These are phyloP conservation scores for Creolimax fragrantissima DNA, from an alignment of 78 protist species.

Conservation along the genomic window DNA sequence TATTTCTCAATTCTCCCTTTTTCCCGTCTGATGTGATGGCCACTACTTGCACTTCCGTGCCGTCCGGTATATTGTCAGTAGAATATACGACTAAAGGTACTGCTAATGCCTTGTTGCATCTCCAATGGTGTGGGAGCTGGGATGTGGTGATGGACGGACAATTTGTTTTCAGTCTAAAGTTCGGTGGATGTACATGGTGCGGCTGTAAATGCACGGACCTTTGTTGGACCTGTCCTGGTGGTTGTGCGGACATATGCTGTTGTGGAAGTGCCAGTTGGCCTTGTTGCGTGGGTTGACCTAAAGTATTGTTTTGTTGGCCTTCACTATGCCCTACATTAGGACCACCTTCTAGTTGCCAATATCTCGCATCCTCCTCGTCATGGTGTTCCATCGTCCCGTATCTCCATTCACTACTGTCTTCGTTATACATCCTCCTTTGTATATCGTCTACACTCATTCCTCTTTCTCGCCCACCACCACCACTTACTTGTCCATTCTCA, in stretches of 20 bases:
- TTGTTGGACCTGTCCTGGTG: not conserved
- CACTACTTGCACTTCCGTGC: not conserved
- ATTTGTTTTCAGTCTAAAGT: not conserved
- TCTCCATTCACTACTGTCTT: too few species aligned
- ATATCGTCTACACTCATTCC: too few species aligned
- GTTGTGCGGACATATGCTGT: not conserved
- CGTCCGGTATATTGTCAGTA: not conserved
- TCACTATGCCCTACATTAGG: not conserved
- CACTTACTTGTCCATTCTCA: too few species aligned
- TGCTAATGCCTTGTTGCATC: constrained; percentile 18
- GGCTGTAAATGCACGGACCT: not conserved
- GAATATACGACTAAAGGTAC: not conserved
- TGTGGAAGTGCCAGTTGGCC: not conserved
- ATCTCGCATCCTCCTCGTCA: too few species aligned
- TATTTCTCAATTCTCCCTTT: not conserved
- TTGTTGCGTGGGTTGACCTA: not conserved
- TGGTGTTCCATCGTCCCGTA: too few species aligned
- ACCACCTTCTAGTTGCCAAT: too few species aligned
- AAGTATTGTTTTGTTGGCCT: not conserved
- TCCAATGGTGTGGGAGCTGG: constrained; percentile 8
- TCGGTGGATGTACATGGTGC: not conserved
- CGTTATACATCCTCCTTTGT: too few species aligned
- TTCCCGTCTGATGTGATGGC: not conserved
- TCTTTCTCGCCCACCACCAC: too few species aligned
- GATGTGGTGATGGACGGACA: not conserved